Percentiles rank a stretch among this genome's conserved stretches.
Conservation (phyloP, 148 eudicot species). For the Gaultheria prostrata region DNA sequence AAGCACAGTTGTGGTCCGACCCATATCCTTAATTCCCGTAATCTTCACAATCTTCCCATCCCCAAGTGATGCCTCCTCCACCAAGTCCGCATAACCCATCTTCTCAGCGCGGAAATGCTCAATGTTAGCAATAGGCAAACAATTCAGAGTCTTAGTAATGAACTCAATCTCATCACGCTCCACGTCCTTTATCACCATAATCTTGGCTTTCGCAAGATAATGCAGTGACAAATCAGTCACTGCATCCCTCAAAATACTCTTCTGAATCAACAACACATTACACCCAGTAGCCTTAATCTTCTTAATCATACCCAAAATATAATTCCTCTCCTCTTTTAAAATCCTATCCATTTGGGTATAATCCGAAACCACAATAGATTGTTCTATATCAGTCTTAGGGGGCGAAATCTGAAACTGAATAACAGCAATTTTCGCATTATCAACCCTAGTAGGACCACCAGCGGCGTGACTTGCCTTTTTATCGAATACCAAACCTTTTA, state of each 20-base stretch:
- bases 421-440: constrained; percentile 87
- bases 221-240: constrained; percentile 92
- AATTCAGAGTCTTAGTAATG: constrained; percentile 90
- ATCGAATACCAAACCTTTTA: constrained; percentile 85
- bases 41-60: constrained; percentile 87
- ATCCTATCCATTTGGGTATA: constrained; percentile 96
- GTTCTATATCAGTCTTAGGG: constrained; percentile 94
- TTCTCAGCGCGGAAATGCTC: constrained; percentile 96
- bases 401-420: constrained; percentile 97
- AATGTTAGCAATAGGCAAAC: constrained; percentile 83
- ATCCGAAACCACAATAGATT: constrained; percentile 87
- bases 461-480: constrained; percentile 88
- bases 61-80: constrained; percentile 81
- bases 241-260: constrained; percentile 96
- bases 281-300: constrained; percentile 93
- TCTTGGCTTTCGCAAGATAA: constrained; percentile 94
- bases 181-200: constrained; percentile 87
- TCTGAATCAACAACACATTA: constrained; percentile 90
- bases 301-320: constrained; percentile 89
- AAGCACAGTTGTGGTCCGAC: constrained; percentile 79
- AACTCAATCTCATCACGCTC: constrained; percentile 99
- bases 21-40: constrained; percentile 91
- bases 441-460: constrained; percentile 82
- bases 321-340: constrained; percentile 92
- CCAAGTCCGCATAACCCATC: constrained; percentile 79